Evolutionary conservation across 768 basidiomycete species (phyloP).

Genomic region (Naganishia antarctica): DNA sequence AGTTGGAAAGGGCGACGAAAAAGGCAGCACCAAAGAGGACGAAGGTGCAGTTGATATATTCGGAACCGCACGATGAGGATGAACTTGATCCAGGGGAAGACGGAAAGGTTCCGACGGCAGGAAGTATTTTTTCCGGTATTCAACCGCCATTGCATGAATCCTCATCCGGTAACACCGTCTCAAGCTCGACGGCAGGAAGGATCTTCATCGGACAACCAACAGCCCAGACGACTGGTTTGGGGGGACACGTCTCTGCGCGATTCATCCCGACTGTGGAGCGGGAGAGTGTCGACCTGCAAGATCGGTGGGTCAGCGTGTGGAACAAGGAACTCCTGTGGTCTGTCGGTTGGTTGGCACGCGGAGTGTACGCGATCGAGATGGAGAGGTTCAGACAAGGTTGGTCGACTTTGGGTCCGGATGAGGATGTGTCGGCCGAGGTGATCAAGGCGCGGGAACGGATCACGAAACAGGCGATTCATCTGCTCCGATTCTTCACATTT

Average conservation of each 20-base stretch:
- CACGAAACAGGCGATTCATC: slow-evolving; percentile 64
- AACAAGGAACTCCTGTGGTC: slow-evolving; percentile 81
- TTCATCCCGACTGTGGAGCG: slow-evolving; percentile 96
- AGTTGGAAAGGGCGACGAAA: slow-evolving; percentile 86
- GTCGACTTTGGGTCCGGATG: slow-evolving; percentile 41
- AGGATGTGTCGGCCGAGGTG: slow-evolving; percentile 27
- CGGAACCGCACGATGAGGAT: slow-evolving; percentile 38
- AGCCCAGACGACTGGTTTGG: slow-evolving; percentile 80
- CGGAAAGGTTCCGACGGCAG: slow-evolving; percentile 68
- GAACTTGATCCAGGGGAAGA: slow-evolving; percentile 57
- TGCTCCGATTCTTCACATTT: slow-evolving; percentile 85
- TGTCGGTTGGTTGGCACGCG: slow-evolving; percentile 73
- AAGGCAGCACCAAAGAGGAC: slow-evolving; percentile 78
- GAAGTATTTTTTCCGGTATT: slow-evolving; percentile 75
- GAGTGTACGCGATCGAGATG: slow-evolving; percentile 80
- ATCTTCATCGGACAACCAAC: slow-evolving; percentile 93
- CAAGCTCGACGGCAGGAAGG: slow-evolving; percentile 63
- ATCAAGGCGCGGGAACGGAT: slow-evolving; percentile 52
- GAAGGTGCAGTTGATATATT: slow-evolving; percentile 75
- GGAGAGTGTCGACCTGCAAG: slow-evolving; percentile 76
- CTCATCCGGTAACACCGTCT: background rate
- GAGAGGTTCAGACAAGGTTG: slow-evolving; percentile 60
- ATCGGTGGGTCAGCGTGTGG: slow-evolving; percentile 68
- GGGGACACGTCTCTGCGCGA: slow-evolving; percentile 66
- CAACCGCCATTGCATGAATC: slow-evolving; percentile 53